Percentiles rank a stretch among this genome's conserved stretches.
Evolutionary conservation across 2,329 filamentous ascomycete genomes (phyloP).

Genomic region (Botrytis hyacinthi): DNA sequence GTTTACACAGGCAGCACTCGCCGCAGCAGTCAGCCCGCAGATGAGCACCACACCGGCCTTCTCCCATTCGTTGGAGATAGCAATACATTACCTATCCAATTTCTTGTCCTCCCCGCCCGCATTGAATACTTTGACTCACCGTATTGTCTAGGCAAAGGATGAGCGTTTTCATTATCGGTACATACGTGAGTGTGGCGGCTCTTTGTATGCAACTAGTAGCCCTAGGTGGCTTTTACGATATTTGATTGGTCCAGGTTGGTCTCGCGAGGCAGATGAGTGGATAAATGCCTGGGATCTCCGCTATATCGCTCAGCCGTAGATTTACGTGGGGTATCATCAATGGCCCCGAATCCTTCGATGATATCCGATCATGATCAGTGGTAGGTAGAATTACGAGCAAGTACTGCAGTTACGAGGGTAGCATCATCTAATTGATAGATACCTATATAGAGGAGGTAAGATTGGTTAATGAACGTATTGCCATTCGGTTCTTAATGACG

Average conservation of each 20-base stretch:
- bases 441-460: not conserved
- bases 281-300: conserved; percentile 5
- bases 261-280: not conserved
- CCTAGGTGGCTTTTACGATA: not conserved
- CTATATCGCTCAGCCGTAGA: not conserved
- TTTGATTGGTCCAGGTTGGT: not conserved
- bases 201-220: not conserved
- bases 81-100: not conserved
- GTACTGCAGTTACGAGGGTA: not conserved
- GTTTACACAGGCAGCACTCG: conserved; percentile 14
- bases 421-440: not conserved
- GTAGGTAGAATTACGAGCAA: conserved; percentile 11
- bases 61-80: conserved; percentile 18
- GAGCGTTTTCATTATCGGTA: not conserved
- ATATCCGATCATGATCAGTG: not conserved
- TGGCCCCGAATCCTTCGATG: not conserved
- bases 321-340: conserved; percentile 3
- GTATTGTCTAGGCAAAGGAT: conserved; percentile 6
- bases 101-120: not conserved
- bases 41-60: not conserved
- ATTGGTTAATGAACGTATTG: not conserved
- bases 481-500: not conserved
- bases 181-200: not conserved
- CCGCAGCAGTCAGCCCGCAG: conserved; percentile 19
- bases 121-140: conserved; percentile 13